Evolutionary conservation across 495 filamentous ascomycete species (phyloP), one percentile per base, ranked within the genome.

Genomic region (Aspergillus asperescens): DNA sequence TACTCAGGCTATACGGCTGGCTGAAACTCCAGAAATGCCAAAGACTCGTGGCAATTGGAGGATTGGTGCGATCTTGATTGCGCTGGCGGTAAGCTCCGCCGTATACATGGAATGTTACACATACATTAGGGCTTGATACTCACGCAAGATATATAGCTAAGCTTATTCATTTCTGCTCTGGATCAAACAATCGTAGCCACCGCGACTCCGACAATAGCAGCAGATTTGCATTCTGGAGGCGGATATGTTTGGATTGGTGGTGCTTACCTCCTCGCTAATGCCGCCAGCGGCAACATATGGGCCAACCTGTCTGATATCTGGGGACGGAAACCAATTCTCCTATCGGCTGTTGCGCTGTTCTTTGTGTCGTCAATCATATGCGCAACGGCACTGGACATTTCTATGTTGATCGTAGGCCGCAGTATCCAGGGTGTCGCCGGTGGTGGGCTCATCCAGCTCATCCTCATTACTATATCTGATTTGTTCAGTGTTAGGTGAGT

Each of bases 231-330:
- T 27, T 80, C 81, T 13, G 76, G 77, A 7, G 65, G 78, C 2
- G 82, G 83, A 20, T 85, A 84, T 63, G 71, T 76, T 27, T 86
- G 84, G 84, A 81, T 87, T 50, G 83, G 83, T 18, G 80, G 76
- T 34, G 82, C 85, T 9, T 89, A 85, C 56, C 64, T 81, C 29
- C 69, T 80, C 15, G 76, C 77, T 3, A 77, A 74, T 60, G 75
- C 79, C 0, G 77, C 79, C n/a, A 70, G 68, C 24, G 64, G 68
- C 5, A 70, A 77, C 22, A 76, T 81, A 32, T 85, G 80, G 80
- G 74, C 72, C 4, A 81, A 80, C 42, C 57, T 80, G 3, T 77
- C 73, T 8, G 80, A 84, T 58, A 83, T 85, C 34, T 85, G 77
- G 78, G 81, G 81, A 5, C 71, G 81, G 5, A 83, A 81, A 51